Percentiles rank a stretch among this genome's conserved stretches.
Evolutionary conservation across 1,284 basidiomycete genomes (phyloP).

Genomic region (Chalciporus sp.): DNA sequence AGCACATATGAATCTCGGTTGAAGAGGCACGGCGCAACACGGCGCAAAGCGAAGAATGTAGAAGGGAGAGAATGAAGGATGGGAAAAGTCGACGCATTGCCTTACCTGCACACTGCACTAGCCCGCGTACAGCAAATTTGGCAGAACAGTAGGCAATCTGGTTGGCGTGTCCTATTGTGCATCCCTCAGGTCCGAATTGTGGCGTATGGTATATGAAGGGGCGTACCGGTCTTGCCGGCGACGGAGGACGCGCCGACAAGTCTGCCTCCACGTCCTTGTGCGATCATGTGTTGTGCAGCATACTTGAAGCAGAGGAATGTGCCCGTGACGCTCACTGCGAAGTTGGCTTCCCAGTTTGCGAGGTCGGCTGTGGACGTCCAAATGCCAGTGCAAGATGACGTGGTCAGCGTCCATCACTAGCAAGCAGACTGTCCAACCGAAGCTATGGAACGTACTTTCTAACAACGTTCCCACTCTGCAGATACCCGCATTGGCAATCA

Average conservation of each 20-base stretch:
- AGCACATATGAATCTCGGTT: neutral
- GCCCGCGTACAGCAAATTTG: slow-evolving; percentile 46
- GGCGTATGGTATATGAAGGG: neutral
- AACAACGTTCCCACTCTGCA: slow-evolving; percentile 5
- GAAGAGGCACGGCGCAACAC: slow-evolving; percentile 1
- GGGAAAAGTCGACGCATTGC: neutral
- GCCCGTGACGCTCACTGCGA: slow-evolving; percentile 27
- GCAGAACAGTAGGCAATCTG: slow-evolving; percentile 36
- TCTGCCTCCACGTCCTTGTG: slow-evolving; percentile 43
- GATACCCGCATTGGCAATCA: slow-evolving; percentile 31
- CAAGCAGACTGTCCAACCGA: neutral
- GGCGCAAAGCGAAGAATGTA: neutral
- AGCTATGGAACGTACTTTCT: slow-evolving; percentile 9
- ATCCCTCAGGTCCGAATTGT: too few relatives aligned
- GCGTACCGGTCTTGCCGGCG: slow-evolving; percentile 8
- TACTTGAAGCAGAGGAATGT: slow-evolving; percentile 33
- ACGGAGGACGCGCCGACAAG: slow-evolving; percentile 41
- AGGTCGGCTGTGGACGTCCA: neutral
- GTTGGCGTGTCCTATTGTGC: slow-evolving; percentile 2
- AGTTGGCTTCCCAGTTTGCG: slow-evolving; percentile 16
- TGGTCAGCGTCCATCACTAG: neutral
- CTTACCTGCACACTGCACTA: slow-evolving; percentile 39
- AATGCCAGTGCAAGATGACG: too few relatives aligned
- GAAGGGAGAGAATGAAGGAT: too few relatives aligned
- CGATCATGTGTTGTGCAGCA: slow-evolving; percentile 46